These are phyloP conservation scores for Puccinia coronata DNA, from an alignment of 1,284 basidiomycete species.

Conservation along the genomic window DNA sequence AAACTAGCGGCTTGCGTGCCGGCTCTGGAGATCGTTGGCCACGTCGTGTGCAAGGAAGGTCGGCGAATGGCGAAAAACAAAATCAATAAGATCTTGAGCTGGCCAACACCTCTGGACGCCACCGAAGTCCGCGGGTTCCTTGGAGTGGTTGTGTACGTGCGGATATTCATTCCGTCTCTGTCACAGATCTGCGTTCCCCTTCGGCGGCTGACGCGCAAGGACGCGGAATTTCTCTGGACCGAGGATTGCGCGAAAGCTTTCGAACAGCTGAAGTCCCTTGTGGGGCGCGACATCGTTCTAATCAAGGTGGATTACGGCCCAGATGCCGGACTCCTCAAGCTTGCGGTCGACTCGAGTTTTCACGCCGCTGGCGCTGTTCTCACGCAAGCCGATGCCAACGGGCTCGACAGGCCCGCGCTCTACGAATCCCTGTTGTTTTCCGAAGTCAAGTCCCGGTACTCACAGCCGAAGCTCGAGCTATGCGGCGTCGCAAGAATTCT, in stretches of 20 bases:
- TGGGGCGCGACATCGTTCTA: background rate
- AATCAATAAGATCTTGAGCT: background rate
- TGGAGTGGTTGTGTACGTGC: slow-evolving; percentile 3
- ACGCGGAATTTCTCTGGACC: background rate
- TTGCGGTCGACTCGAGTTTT: slow-evolving; percentile 18
- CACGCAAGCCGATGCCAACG: background rate
- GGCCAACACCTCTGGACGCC: background rate
- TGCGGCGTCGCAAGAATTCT: slow-evolving; percentile 4
- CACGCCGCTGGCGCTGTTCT: background rate
- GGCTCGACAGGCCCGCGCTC: background rate
- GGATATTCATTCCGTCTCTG: slow-evolving; percentile 12
- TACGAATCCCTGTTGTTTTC: background rate
- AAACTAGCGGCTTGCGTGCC: background rate
- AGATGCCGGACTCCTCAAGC: background rate
- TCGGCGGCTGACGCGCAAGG: background rate
- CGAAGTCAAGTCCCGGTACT: background rate
- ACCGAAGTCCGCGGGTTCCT: slow-evolving; percentile 24
- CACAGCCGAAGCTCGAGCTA: slow-evolving; percentile 1
- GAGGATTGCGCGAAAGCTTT: background rate
- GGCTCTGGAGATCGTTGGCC: slow-evolving; percentile 3
- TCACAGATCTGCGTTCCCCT: background rate
- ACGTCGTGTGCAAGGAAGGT: slow-evolving; percentile 5
- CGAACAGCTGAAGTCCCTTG: background rate
- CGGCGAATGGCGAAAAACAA: background rate
- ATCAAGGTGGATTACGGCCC: background rate